phyloP scores from a whole-genome alignment of 441 rosid species.

The Euphorbia celastroides region DNA sequence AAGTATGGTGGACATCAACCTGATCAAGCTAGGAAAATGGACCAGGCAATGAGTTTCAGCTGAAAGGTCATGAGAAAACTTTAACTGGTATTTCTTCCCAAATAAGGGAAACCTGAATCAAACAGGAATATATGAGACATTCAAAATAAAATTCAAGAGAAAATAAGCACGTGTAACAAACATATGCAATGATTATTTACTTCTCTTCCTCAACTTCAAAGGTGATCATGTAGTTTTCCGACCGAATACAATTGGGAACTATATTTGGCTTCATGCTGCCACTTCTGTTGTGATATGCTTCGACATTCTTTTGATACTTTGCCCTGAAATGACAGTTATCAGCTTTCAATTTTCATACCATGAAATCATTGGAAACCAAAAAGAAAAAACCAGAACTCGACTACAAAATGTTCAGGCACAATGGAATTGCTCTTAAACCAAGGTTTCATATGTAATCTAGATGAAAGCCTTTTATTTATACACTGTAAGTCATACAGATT shows the following conservation, averaged over 20 bases:
- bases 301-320: conserved; percentile 96
- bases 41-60: conserved; percentile 91
- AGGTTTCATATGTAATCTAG: neutral
- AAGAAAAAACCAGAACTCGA: neutral
- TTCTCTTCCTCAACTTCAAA: conserved; percentile 97
- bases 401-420: neutral
- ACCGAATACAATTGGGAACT: conserved; percentile 94
- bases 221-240: conserved; percentile 94
- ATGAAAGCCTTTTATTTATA: neutral
- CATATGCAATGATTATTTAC: conserved; percentile 31
- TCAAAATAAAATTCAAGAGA: conserved; percentile 10
- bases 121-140: neutral
- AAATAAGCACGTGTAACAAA: neutral
- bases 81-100: conserved; percentile 93
- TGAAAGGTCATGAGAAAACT: conserved; percentile 70
- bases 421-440: neutral
- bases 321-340: conserved; percentile 54
- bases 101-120: conserved; percentile 80
- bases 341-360: conserved; percentile 6
- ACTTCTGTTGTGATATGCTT: conserved; percentile 90
- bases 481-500: neutral
- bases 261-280: conserved; percentile 74
- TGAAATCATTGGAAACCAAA: neutral
- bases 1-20: conserved; percentile 31
- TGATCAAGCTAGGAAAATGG: conserved; percentile 97